Evolutionary conservation across 2,329 filamentous ascomycete genomes (phyloP).

Genomic region (Apiospora marii): DNA sequence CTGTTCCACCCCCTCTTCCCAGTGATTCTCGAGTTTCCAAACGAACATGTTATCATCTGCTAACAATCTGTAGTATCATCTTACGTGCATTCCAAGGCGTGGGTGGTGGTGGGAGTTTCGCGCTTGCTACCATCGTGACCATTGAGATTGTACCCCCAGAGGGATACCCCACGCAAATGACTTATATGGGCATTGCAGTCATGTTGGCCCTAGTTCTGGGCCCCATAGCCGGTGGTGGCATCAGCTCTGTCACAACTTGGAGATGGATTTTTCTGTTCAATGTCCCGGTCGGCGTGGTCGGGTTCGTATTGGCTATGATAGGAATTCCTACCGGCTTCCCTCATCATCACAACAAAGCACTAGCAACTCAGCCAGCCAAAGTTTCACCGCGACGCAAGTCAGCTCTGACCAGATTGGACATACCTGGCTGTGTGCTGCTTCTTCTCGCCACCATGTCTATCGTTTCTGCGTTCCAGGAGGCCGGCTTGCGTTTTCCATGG

Average conservation of each 20-base stretch:
- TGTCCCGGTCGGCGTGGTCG: background rate
- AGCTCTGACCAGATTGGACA: too few species aligned
- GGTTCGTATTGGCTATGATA: slow-evolving; percentile 26
- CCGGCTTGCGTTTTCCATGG: slow-evolving; percentile 18
- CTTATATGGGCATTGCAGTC: background rate
- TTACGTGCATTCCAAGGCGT: slow-evolving; percentile 35
- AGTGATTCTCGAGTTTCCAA: too few species aligned
- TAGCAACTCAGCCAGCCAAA: too few species aligned
- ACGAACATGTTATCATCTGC: too few species aligned
- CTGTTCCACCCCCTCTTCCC: too few species aligned
- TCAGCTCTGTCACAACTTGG: background rate
- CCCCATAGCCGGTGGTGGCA: background rate
- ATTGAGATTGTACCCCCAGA: slow-evolving; percentile 24
- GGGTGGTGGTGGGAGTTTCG: slow-evolving; percentile 30
- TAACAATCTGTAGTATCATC: too few species aligned
- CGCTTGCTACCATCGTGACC: slow-evolving; percentile 27
- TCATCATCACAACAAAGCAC: background rate
- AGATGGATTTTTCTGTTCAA: slow-evolving; percentile 18
- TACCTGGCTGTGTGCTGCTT: slow-evolving; percentile 27
- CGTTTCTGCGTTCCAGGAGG: slow-evolving; percentile 18
- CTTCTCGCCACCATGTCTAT: slow-evolving; percentile 17
- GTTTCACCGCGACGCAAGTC: too few species aligned
- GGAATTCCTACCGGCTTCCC: background rate
- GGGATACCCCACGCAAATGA: slow-evolving; percentile 18
- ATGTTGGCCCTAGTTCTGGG: background rate